phyloP scores from a whole-genome alignment of 441 rosid species.

The Mallotus japonicus region DNA sequence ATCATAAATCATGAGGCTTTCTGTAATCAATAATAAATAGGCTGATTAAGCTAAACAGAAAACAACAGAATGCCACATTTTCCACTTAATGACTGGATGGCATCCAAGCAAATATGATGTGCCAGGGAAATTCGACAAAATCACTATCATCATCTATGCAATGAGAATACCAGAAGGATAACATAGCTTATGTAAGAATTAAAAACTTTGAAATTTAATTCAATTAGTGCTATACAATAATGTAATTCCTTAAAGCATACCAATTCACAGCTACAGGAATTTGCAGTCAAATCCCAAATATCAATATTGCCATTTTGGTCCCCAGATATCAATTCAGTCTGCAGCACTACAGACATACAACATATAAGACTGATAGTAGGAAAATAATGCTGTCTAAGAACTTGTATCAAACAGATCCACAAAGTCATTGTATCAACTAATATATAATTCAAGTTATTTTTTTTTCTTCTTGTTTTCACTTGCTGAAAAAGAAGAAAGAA shows the following conservation, averaged over 20 bases:
- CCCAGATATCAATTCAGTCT: constrained; percentile 94
- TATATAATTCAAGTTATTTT: too few relatives aligned
- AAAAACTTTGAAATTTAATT: constrained; percentile 2
- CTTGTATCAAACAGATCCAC: not conserved
- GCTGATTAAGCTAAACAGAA: not conserved
- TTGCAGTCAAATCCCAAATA: constrained; percentile 94
- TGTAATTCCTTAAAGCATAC: constrained; percentile 35
- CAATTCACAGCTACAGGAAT: constrained; percentile 90
- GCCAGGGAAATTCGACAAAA: not conserved
- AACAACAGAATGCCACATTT: not conserved
- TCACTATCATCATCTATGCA: not conserved
- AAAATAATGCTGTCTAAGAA: not conserved
- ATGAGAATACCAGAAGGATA: not conserved
- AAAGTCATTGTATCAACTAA: not conserved
- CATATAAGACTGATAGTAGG: constrained; percentile 12
- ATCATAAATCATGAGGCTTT: not conserved
- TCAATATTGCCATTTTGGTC: constrained; percentile 95
- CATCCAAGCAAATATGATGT: not conserved
- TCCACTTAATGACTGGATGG: not conserved
- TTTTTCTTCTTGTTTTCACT: not conserved
- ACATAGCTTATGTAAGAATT: not conserved
- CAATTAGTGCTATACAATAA: not conserved
- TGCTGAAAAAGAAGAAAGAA: not conserved
- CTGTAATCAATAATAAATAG: not conserved
- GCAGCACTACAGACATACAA: constrained; percentile 25